These are phyloP conservation scores for Erythrobasidium yunnanense DNA, from an alignment of 768 basidiomycete species.

Conservation along the genomic window DNA sequence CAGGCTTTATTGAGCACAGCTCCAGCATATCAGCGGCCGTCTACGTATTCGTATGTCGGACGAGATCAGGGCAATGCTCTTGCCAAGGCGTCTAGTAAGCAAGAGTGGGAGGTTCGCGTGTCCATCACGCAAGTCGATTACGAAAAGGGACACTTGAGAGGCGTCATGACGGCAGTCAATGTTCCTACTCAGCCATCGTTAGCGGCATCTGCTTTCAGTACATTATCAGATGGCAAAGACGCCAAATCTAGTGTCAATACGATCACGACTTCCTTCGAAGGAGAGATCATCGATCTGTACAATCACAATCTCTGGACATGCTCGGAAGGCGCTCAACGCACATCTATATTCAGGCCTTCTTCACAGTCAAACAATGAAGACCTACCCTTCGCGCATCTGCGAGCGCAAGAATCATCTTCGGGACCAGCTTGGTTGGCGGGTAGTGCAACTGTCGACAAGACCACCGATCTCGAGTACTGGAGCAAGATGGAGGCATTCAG, in stretches of 20 bases:
- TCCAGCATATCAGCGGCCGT: conserved; percentile 18
- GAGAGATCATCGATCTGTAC: conserved; percentile 31
- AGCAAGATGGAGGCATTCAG: conserved; percentile 33
- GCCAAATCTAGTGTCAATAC: neutral
- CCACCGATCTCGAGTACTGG: conserved; percentile 34
- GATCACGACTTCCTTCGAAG: conserved; percentile 33
- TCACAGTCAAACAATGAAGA: no score
- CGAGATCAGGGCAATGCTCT: neutral
- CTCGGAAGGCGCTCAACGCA: no score
- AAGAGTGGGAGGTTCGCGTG: conserved; percentile 24
- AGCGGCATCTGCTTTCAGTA: neutral
- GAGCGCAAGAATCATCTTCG: neutral
- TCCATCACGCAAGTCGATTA: conserved; percentile 27
- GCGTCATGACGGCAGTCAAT: conserved; percentile 34
- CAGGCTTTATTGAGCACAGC: neutral
- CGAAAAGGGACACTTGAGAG: neutral
- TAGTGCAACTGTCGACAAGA: neutral
- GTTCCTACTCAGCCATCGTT: conserved; percentile 4
- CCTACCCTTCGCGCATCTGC: no score
- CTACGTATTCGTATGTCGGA: neutral
- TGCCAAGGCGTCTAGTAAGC: neutral
- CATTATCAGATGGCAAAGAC: neutral
- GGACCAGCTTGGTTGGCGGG: neutral
- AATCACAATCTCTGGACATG: conserved; percentile 27
- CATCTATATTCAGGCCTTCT: conserved; percentile 6